A percentile compares a stretch with the other conserved stretches of the same genome.
phyloP scores from a whole-genome alignment of 2,329 filamentous ascomycete species.

The Claviceps fusiformis region DNA sequence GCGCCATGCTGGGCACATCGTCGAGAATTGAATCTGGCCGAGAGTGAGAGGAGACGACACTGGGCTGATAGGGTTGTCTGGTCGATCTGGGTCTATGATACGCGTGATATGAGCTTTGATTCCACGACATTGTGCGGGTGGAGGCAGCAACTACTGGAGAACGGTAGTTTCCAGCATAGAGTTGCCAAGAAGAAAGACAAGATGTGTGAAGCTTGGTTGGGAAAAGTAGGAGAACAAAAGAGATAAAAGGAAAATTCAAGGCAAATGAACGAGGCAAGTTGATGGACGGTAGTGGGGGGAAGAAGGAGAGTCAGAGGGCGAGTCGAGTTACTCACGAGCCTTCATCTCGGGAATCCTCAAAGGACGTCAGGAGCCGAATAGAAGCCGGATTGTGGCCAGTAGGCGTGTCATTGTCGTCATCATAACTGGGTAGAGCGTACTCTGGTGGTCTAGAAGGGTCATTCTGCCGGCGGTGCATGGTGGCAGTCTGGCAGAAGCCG shows the following conservation, averaged over 20 bases:
- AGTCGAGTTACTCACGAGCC: slow-evolving; percentile 39
- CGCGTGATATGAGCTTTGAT: slow-evolving; percentile 25
- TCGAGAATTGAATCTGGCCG: slow-evolving; percentile 39
- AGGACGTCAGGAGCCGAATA: slow-evolving; percentile 48
- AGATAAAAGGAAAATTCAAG: not conserved
- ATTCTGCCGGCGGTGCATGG: slow-evolving; percentile 37
- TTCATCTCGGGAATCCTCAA: slow-evolving; percentile 40
- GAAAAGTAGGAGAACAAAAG: not conserved
- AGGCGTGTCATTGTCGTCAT: slow-evolving; percentile 38
- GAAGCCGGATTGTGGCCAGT: slow-evolving; percentile 36
- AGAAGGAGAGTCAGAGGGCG: not conserved
- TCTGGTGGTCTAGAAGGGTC: slow-evolving; percentile 41
- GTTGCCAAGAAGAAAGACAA: not conserved
- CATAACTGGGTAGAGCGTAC: slow-evolving; percentile 43
- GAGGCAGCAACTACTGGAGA: slow-evolving; percentile 21
- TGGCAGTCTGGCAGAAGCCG: not conserved
- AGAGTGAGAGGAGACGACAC: slow-evolving; percentile 33
- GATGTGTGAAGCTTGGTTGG: not conserved
- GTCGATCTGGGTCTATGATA: slow-evolving; percentile 26
- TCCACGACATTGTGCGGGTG: not conserved
- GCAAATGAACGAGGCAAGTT: not conserved
- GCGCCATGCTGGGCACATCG: slow-evolving; percentile 42
- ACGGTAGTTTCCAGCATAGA: slow-evolving; percentile 1
- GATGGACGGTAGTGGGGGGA: not conserved
- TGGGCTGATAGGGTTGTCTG: slow-evolving; percentile 38